Base-by-base conservation (phyloP, 176 grass and related monocot species). In the Coix lacrymajobi region DNA sequence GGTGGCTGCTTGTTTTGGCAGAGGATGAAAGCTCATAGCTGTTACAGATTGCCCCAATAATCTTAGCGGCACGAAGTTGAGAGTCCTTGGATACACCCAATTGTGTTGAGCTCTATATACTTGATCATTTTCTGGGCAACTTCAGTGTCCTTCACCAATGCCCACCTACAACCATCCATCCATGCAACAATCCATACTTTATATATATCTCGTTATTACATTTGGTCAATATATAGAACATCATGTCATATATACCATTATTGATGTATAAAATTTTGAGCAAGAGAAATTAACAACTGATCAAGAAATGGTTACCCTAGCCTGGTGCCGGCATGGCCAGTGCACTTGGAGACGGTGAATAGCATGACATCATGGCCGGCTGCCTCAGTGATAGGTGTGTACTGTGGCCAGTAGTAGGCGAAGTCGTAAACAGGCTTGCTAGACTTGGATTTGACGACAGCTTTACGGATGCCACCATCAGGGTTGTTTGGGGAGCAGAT, bases 21-120 rank as follows among this genome's bases (percentile, higher is more conserved):
- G 0, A 6, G 0, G 30, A 78, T 3, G 25, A 34, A n/a, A 12
- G 19, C 63, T 97, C 86, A 3, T 97, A 92, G 14, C 86, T 86
- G 15, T 97, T 88, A 0, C 58, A 77, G 8, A 94, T 40, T 0
- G 70, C 65, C 64, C 73, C 66, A 15, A 97, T 77, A 30, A 97
- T 73, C 86, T 84, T 94, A 9, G 92, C 88, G 0, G 92, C 95
- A 1, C 95, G 92, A n/a, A 94, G 87, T 28, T 97, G 95, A 0
- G 94, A 90, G 32, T 97, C 95, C 90, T 90, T 97, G 22, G 92
- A 94, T n/a, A 94, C 95, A 4, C 95, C 95, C 95, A 0, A 97
- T 94, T 13, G 92, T 81, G 75, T 86, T 97, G n/a, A 92, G 57
- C 87, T 94, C 90, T 0, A 97, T 64, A 64, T 85, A 97, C 51